Conservation (phyloP, 495 filamentous ascomycete species). For the Haplographium delicatum region DNA sequence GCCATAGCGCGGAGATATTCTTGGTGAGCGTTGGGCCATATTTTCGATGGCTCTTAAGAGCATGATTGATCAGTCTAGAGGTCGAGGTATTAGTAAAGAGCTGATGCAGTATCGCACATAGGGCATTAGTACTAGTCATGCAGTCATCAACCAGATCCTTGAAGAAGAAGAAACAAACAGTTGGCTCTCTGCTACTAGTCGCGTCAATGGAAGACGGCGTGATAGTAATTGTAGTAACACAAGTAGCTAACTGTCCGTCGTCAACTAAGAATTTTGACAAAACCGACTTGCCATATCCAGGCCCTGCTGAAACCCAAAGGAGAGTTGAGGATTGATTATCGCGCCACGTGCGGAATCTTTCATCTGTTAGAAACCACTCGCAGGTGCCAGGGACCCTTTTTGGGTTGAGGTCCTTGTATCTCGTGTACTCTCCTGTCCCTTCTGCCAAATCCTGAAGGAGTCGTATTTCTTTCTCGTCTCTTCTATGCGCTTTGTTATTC, state of each 20-base stretch:
- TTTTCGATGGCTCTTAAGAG: conserved; percentile 17
- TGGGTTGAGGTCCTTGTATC: conserved; percentile 27
- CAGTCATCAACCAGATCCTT: conserved; percentile 30
- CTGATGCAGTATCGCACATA: conserved; percentile 35
- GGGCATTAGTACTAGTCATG: conserved; percentile 20
- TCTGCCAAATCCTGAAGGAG: conserved; percentile 24
- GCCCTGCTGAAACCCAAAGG: conserved; percentile 38
- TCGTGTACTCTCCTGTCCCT: conserved; percentile 26
- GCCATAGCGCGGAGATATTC: conserved; percentile 37
- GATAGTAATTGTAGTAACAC: not conserved
- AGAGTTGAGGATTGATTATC: conserved; percentile 24
- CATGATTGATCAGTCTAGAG: conserved; percentile 23
- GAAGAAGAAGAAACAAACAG: conserved; percentile 39
- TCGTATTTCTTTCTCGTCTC: conserved; percentile 18
- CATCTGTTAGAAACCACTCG: conserved; percentile 34
- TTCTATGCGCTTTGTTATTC: conserved; percentile 10
- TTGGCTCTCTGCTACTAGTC: conserved; percentile 19
- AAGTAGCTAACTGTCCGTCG: not conserved
- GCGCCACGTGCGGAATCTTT: conserved; percentile 29
- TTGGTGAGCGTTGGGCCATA: conserved; percentile 24
- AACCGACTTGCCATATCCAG: conserved; percentile 40
- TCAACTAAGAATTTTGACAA: conserved; percentile 31
- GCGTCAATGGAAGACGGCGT: conserved; percentile 16
- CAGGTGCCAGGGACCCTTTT: conserved; percentile 28
- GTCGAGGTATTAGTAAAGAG: conserved; percentile 25